phyloP scores from a whole-genome alignment of 306 rosid genomes.

The Herpetospermum pedunculosum region DNA sequence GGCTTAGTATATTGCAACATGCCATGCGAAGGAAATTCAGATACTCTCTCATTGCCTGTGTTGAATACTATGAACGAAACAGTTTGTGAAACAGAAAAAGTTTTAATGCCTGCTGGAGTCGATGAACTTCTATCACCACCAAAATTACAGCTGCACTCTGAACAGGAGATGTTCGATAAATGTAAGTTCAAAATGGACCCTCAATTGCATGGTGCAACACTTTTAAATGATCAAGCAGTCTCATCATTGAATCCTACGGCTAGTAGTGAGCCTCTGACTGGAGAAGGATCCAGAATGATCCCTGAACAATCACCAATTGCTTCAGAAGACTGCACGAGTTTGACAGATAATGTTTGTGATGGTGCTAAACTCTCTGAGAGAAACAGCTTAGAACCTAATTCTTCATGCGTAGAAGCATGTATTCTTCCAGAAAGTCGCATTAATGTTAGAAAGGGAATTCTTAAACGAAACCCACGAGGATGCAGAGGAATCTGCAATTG shows the following conservation, averaged over 20 bases:
- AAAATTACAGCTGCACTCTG: constrained; percentile 14
- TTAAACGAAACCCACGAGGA: constrained; percentile 72
- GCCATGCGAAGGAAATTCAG: background rate
- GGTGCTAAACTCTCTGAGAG: constrained; percentile 17
- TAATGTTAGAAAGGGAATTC: constrained; percentile 32
- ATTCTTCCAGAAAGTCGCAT: constrained; percentile 11
- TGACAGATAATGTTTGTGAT: constrained; percentile 9
- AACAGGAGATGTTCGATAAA: constrained; percentile 21
- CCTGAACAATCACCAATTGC: background rate
- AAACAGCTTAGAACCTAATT: constrained; percentile 13
- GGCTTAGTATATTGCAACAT: background rate
- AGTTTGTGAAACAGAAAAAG: constrained; percentile 15
- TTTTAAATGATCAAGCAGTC: constrained; percentile 15
- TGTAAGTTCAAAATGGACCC: constrained; percentile 16
- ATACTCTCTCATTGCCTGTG: background rate
- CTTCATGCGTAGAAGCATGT: constrained; percentile 11
- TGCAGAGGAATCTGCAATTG: constrained; percentile 86
- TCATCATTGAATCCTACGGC: constrained; percentile 6
- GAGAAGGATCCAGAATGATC: constrained; percentile 16
- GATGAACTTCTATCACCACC: constrained; percentile 9
- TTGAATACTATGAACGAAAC: background rate
- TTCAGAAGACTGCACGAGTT: constrained; percentile 16
- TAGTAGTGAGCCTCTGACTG: constrained; percentile 8
- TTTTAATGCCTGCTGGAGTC: constrained; percentile 7
- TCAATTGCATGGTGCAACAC: constrained; percentile 11